Evolutionary conservation across 257 asterid species (phyloP).

Genomic region (Ilex aquifolium): DNA sequence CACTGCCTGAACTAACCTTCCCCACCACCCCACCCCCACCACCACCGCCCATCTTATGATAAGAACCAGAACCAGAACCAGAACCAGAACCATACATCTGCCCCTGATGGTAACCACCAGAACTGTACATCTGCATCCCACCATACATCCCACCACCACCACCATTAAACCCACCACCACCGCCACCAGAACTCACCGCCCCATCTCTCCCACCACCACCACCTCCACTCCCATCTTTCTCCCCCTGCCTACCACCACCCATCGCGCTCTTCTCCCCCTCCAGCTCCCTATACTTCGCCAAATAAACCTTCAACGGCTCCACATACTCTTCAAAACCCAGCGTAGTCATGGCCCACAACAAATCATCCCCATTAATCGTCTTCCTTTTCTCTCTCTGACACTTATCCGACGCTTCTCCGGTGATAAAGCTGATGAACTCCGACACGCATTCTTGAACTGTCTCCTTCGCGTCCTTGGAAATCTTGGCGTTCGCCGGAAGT

Average conservation of each 20-base stretch:
- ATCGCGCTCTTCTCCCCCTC: constrained; percentile 9
- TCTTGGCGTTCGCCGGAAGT: constrained; percentile 11
- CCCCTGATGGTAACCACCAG: background rate
- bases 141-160: constrained; percentile 8
- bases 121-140: background rate
- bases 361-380: constrained; percentile 9
- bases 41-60: background rate
- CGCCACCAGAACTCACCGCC: background rate
- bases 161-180: too few relatives aligned
- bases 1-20: too few relatives aligned
- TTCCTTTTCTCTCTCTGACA: constrained; percentile 11
- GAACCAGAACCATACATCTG: background rate
- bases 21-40: too few relatives aligned
- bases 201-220: constrained; percentile 8
- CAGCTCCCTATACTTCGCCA: constrained; percentile 10
- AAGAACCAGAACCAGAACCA: too few relatives aligned
- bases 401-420: constrained; percentile 14
- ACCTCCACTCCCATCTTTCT: background rate
- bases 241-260: background rate
- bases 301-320: constrained; percentile 8
- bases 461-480: constrained; percentile 13
- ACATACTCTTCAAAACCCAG: constrained; percentile 11
- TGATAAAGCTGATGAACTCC: constrained; percentile 14
- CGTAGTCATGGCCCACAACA: constrained; percentile 10
- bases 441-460: constrained; percentile 12